Evolutionary conservation across 1,139 yeast genomes (phyloP).

Genomic region (Komagataea norvegica): DNA sequence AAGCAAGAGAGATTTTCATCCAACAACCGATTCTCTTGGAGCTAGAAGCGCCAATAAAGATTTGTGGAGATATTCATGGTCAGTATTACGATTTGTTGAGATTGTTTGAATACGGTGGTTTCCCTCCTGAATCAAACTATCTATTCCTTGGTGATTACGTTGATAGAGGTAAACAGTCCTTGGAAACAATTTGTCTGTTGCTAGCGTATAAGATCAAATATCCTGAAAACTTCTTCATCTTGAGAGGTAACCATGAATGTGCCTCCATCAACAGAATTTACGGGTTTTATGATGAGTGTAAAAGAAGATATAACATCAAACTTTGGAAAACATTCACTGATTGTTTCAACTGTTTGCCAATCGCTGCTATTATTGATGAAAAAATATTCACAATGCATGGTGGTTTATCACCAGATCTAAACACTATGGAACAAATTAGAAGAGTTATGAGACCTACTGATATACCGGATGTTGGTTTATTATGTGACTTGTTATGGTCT

Average conservation of each 20-base stretch:
- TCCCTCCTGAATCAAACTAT: constrained; percentile 98
- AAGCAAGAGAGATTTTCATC: constrained; percentile 95
- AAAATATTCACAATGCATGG: constrained; percentile 99
- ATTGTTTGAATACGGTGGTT: constrained; percentile 95
- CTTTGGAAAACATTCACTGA: constrained; percentile 98
- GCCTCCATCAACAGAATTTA: constrained; percentile 95
- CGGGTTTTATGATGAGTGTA: constrained; percentile 96
- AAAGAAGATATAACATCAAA: constrained; percentile 94
- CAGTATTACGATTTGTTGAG: constrained; percentile 94
- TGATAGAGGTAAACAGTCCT: constrained; percentile 95
- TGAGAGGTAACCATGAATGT: constrained; percentile 96
- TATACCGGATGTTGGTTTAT: constrained; percentile 92
- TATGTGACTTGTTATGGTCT: constrained; percentile 95
- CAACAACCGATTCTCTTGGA: constrained; percentile 95
- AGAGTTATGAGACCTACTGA: constrained; percentile 99
- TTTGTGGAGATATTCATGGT: constrained; percentile 95
- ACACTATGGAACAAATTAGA: constrained; percentile 96
- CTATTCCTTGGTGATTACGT: constrained; percentile 94
- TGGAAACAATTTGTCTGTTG: constrained; percentile 88
- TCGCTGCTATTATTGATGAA: constrained; percentile 96
- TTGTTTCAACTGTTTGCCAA: constrained; percentile 96
- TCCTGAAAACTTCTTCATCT: constrained; percentile 92
- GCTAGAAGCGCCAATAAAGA: constrained; percentile 94
- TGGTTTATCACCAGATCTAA: constrained; percentile 93
- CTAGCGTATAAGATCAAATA: constrained; percentile 95